Base-by-base conservation (phyloP, 345 rosid genomes). In the Hibiscus tridactylites region DNA sequence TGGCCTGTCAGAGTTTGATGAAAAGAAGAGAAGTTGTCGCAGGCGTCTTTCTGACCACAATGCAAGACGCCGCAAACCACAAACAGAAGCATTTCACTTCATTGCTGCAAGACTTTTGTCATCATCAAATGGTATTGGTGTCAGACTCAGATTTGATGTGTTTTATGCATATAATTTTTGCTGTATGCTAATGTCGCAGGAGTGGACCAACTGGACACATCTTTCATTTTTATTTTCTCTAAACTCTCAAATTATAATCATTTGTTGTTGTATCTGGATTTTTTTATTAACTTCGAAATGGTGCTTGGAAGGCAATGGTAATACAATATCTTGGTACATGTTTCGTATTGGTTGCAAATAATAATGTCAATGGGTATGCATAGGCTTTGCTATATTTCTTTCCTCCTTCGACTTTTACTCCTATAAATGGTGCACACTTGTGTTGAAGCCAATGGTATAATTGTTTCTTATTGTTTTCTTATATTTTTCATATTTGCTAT, bases 41-140 rank as follows among this genome's bases (percentile, higher is more conserved):
- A 81, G 88, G 74, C 95, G 97, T 54, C 92, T 91, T 68, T 88
- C 89, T 53, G 96, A 94, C 82, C 98, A 94, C 75, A 94, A 94
- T 87, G 97, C 97, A 69, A 86, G 98, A 79, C 95, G 98, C n/a
- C 94, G 98, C 75, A 94, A 91, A 77, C 92, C 94, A 60, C 97
- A 85, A 58, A 85, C 86, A 31, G 93, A 86, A 68, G 78, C 83
- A 1, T 70, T 79, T 67, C 88, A 80, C 49, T 59, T 84, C 66
- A 88, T 79, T 75, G 75, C 84, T 47, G 83, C 88, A 60, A 77
- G 87, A 24, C 79, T 87, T 39, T 82, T 86, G 47, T 63, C 88
- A 9, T 71, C 82, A 3, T 56, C 79, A 37, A 78, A 81, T 77
- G 91, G 98, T 93, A 88, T 59, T 71, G 71, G 47, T 70, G 71